A percentile compares a stretch with the other conserved stretches of the same genome.
phyloP scores from a whole-genome alignment of 1,139 yeast genomes.

The Debaryomyces robertsiae region DNA sequence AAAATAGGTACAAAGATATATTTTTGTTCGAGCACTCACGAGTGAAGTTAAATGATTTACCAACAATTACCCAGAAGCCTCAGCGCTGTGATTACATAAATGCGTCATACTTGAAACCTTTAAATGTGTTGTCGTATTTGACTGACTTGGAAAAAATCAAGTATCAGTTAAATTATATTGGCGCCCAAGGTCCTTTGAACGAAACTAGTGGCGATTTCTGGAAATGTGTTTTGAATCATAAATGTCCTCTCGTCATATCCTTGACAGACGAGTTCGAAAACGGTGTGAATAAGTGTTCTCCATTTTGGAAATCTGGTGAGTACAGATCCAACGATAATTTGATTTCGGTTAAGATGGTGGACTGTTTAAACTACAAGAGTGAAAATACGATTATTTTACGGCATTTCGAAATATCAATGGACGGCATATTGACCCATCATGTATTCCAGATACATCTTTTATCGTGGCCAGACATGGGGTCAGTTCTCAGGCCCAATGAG shows the following conservation, averaged over 20 bases:
- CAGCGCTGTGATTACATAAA: slow-evolving; percentile 51
- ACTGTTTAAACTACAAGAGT: slow-evolving; percentile 13
- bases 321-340: slow-evolving; percentile 41
- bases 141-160: slow-evolving; percentile 9
- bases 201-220: slow-evolving; percentile 81
- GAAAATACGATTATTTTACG: slow-evolving; percentile 32
- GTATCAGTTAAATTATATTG: slow-evolving; percentile 54
- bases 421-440: slow-evolving; percentile 25
- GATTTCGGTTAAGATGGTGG: slow-evolving; percentile 32
- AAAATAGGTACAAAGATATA: slow-evolving; percentile 80
- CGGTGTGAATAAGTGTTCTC: slow-evolving; percentile 56
- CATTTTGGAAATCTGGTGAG: slow-evolving; percentile 53
- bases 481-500: slow-evolving; percentile 40
- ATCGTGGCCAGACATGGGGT: slow-evolving; percentile 59
- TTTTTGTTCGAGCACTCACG: slow-evolving; percentile 82
- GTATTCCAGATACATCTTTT: slow-evolving; percentile 52
- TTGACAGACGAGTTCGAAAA: slow-evolving; percentile 56
- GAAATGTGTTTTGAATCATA: slow-evolving; percentile 60
- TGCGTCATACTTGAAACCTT: slow-evolving; percentile 54
- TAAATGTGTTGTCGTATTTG: slow-evolving; percentile 10
- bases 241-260: slow-evolving; percentile 46
- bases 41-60: slow-evolving; percentile 47
- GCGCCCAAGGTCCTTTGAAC: slow-evolving; percentile 84
- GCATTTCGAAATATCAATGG: slow-evolving; percentile 34
- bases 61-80: slow-evolving; percentile 12